These are phyloP conservation scores for Rhodamnia rubescens DNA, from an alignment of 345 rosid species.

Conservation along the genomic window DNA sequence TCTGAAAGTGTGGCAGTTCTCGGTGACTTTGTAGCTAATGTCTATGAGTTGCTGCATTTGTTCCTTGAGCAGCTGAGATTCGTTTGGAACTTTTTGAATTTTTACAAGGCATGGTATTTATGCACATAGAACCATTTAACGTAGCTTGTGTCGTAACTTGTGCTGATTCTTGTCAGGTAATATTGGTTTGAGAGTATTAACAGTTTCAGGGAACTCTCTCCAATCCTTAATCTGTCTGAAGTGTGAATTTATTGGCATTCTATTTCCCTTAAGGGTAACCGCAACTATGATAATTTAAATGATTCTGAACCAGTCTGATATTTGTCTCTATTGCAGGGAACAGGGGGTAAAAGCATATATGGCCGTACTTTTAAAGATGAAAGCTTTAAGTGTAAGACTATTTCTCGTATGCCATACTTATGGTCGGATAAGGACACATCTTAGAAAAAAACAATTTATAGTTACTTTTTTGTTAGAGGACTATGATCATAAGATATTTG, in stretches of 20 bases:
- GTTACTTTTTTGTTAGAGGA: neutral
- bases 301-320: slow-evolving; percentile 1
- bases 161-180: neutral
- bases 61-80: neutral
- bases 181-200: neutral
- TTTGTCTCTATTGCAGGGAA: slow-evolving; percentile 61
- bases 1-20: neutral
- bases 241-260: neutral
- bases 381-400: slow-evolving; percentile 83
- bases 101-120: neutral
- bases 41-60: neutral
- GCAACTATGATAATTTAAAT: neutral
- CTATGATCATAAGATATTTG: neutral
- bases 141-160: neutral
- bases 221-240: neutral
- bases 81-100: neutral
- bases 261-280: neutral
- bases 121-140: neutral
- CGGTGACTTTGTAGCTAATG: neutral
- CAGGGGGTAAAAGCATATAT: slow-evolving; percentile 97
- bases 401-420: neutral
- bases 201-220: neutral
- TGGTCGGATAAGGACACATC: neutral
- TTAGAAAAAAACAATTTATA: neutral
- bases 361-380: slow-evolving; percentile 95